Base-by-base conservation (phyloP, 495 filamentous ascomycete species). In the Copromyces sp. region DNA sequence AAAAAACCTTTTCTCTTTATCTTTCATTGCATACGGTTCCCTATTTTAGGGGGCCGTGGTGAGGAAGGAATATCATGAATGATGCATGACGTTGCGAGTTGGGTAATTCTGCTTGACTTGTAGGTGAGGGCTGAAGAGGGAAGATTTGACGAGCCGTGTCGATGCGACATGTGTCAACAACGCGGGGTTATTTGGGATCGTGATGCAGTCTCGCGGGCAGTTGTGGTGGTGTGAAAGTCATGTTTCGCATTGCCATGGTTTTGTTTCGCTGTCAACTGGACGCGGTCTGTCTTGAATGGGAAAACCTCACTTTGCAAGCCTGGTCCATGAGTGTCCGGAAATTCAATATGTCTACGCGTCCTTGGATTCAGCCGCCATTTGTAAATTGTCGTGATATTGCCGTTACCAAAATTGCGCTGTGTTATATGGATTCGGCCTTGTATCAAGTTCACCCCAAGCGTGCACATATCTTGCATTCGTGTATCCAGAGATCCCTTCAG, bases 21-120 rank as follows among this genome's bases (percentile, higher is more conserved):
- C 74, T 78, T 80, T 80, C 78, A 65, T 76, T 78, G 78, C 77
- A 75, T 71, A 76, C 77, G 75, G 35, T 73, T 73, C 71, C 71
- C 76, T 8, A 8, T 59, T 61, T 7, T 6, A 16, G 5, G 42
- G 75, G 73, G 41, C 72, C 72, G 78, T 77, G 77, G 78, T 74
- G 70, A 78, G 72, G 78, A 77, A 77, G 78, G 73, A 73, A 69
- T 7, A 53, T 20, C 9, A 47, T 9, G 45, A 40, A 40, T 40
- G 17, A 45, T 45, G 42, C 17, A 45, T 45, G 7, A 14, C 40
- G 0, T 42, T 4, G 40, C 5, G 14, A 41, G 40, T 41, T 16
- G 40, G 3, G 35, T 37, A 5, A 12, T 41, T 41, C 40, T 41
- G 14, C 4, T 42, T 42, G 5, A 2, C 3, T 42, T 42, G 0